Evolutionary conservation across 768 basidiomycete species (phyloP), one percentile per base, ranked within the genome.

Genomic region (Punctularia strigosozonata): DNA sequence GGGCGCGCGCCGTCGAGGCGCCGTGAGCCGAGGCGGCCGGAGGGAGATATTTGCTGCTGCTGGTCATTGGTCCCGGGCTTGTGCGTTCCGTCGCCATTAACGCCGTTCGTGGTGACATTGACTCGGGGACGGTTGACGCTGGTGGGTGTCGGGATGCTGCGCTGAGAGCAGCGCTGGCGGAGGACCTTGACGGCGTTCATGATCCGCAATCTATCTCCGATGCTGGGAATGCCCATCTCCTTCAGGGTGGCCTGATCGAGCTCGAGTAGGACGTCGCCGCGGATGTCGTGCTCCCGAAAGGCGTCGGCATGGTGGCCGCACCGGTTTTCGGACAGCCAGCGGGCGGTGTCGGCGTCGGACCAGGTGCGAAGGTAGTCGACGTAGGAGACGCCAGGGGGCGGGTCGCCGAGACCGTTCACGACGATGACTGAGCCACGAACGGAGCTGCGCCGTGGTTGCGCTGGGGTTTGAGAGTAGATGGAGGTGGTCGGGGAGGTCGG

Each of bases 141-240:
- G 18, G 38, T n/a, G n/a, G n/a, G n/a, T n/a, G n/a, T n/a, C n/a
- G n/a, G n/a, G n/a, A n/a, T n/a, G n/a, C 46, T 6, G 45, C 41
- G 8, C 36, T 47, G 10, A 17, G 53, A 56, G 35, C 75, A 77
- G 45, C 68, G 69, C 46, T 74, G 70, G 24, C 92, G 66, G 13
- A 98, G 66, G 4, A 63, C 54, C 54, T 90, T 91, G 43, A 99
- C 83, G 1, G 80, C 94, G 41, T 76, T 82, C 15, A 89, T 52
- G 36, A 99, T 83, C 52, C 88, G 73, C 6, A 97, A 75, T 36
- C 92, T 67, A 59, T 99, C 95, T 8, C 95, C 95, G 30, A 99
- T 81, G 58, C 82, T 88, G 23, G 67, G 50, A 21, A 99, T 73
- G 12, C 84, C 84, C 77, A 98, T 86, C 60, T 99, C 95, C 54